Evolutionary conservation across 2,329 filamentous ascomycete genomes (phyloP).

Genomic region (Colletotrichum euphorbiae): DNA sequence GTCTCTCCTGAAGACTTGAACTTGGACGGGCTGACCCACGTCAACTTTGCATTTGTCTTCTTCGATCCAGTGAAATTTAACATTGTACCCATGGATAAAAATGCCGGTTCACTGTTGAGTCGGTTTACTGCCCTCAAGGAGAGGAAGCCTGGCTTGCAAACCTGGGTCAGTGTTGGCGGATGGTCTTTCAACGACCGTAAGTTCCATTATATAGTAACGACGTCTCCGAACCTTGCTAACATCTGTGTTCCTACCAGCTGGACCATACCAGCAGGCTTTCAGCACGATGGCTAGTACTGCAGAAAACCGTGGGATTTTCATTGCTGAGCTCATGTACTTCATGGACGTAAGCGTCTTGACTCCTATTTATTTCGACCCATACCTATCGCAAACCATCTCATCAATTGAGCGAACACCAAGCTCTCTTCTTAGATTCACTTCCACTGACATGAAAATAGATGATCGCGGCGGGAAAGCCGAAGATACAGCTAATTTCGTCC

Average conservation of each 20-base stretch:
- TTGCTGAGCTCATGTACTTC: conserved; percentile 39
- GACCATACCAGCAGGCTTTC: conserved; percentile 45
- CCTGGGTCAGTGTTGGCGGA: conserved; percentile 55
- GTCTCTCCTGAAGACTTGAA: conserved; percentile 39
- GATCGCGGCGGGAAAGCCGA: too few species aligned
- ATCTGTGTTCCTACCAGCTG: conserved; percentile 35
- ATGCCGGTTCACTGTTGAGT: conserved; percentile 40
- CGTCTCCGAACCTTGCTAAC: conserved; percentile 2
- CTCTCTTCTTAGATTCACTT: too few species aligned
- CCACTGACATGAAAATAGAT: too few species aligned
- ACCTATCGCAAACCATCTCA: conserved; percentile 34
- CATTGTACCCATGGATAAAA: conserved; percentile 43
- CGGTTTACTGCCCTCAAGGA: conserved; percentile 49
- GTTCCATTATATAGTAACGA: conserved; percentile 36
- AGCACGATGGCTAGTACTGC: conserved; percentile 37
- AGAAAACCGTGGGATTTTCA: conserved; percentile 39
- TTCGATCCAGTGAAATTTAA: conserved; percentile 50
- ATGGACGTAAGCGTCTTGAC: conserved; percentile 46
- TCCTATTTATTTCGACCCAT: not conserved
- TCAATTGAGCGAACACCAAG: conserved; percentile 5
- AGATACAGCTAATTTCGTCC: conserved; percentile 41
- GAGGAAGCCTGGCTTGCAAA: conserved; percentile 46
- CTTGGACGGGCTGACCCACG: conserved; percentile 27
- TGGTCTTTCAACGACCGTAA: conserved; percentile 51
- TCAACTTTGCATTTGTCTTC: conserved; percentile 55